Percentiles rank a stretch among this genome's conserved stretches.
phyloP scores from a whole-genome alignment of 352 stramenopile species.

The Phytophthora europaea region DNA sequence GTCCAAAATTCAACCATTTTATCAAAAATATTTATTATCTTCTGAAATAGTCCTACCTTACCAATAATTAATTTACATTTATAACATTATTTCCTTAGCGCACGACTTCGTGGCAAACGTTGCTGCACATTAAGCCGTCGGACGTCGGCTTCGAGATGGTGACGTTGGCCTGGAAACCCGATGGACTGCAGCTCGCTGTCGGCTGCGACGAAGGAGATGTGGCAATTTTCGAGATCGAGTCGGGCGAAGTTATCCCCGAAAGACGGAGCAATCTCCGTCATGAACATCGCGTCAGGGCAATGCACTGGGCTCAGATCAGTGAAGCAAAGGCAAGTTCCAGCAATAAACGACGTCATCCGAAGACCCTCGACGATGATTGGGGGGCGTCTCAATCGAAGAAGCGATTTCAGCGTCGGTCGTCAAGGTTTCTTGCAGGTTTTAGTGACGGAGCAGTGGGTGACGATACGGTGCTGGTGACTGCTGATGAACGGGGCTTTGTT shows the following conservation, averaged over 20 bases:
- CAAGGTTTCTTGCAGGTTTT: constrained; percentile 38
- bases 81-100: constrained; percentile 44
- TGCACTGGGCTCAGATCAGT: constrained; percentile 57
- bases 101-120: constrained; percentile 79
- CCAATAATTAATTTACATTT: constrained; percentile 1
- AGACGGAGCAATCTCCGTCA: constrained; percentile 52
- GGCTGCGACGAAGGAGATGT: constrained; percentile 78
- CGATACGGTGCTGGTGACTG: constrained; percentile 61
- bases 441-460: not conserved
- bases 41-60: not conserved
- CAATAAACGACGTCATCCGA: constrained; percentile 12
- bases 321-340: not conserved
- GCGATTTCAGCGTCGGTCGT: constrained; percentile 45
- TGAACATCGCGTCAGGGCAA: constrained; percentile 54
- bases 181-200: constrained; percentile 73
- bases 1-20: constrained; percentile 21
- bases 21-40: not conserved
- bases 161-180: constrained; percentile 69
- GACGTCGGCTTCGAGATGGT: constrained; percentile 67
- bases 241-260: constrained; percentile 42
- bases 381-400: constrained; percentile 29
- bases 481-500: constrained; percentile 49
- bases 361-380: constrained; percentile 4
- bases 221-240: constrained; percentile 76
- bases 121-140: constrained; percentile 75